A percentile compares a stretch with the other conserved stretches of the same genome.
Evolutionary conservation across 1,139 yeast species (phyloP).

Genomic region (Yamadazyma membranifaciens): DNA sequence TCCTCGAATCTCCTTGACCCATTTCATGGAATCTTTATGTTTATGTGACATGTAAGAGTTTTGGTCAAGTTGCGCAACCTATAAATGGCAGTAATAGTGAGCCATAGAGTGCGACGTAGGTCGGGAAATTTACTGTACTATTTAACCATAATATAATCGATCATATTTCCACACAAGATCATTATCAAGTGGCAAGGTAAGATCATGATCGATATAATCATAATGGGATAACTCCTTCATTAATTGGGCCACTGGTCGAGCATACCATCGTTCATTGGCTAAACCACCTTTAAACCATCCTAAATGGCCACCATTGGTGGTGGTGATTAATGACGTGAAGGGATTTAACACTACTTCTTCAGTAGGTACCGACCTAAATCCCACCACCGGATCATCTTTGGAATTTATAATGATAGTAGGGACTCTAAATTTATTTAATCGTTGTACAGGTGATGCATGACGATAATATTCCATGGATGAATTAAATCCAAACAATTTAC

Average conservation of each 20-base stretch:
- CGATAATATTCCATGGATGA: conserved; percentile 54
- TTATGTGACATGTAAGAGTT: neutral
- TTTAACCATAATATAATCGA: conserved; percentile 17
- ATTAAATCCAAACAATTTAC: conserved; percentile 53
- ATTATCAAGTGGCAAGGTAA: conserved; percentile 28
- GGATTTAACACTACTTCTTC: conserved; percentile 66
- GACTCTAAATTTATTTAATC: conserved; percentile 49
- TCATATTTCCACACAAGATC: conserved; percentile 32
- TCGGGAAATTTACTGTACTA: conserved; percentile 3
- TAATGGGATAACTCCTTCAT: conserved; percentile 34
- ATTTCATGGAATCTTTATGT: conserved; percentile 19
- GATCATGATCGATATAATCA: conserved; percentile 16
- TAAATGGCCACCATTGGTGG: conserved; percentile 84
- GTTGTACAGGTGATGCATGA: conserved; percentile 51
- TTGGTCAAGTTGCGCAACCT: too few species aligned
- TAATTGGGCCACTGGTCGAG: conserved; percentile 35
- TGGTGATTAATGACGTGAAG: conserved; percentile 60
- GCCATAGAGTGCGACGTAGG: too few species aligned
- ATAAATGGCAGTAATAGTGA: too few species aligned
- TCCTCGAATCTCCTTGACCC: conserved; percentile 36
- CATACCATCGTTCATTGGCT: conserved; percentile 54
- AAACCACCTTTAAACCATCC: conserved; percentile 49
- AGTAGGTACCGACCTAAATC: conserved; percentile 54
- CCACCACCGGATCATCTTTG: conserved; percentile 59
- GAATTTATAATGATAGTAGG: conserved; percentile 53